Conservation (phyloP, 371 early-diverging fungal genomes). For the Synchytrium microbalum region DNA sequence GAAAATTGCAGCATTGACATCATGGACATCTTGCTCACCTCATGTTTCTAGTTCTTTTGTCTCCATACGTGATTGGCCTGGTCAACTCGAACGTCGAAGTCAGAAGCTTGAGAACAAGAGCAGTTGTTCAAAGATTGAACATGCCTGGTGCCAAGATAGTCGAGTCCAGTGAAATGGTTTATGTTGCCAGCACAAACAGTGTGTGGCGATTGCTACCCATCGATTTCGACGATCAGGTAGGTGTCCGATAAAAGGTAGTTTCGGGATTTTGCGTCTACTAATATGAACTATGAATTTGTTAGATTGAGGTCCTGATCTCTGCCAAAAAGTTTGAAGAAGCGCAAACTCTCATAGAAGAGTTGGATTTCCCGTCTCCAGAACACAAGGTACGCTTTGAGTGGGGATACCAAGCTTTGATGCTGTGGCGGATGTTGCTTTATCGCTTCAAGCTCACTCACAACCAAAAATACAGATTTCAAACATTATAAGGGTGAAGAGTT, state of each 20-base stretch:
- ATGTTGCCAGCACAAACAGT: conserved; percentile 65
- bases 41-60: conserved; percentile 56
- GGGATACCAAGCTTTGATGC: neutral
- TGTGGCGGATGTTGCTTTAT: too few relatives aligned
- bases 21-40: too few relatives aligned
- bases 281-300: neutral
- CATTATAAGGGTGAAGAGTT: conserved; percentile 57
- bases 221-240: conserved; percentile 82
- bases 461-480: conserved; percentile 35
- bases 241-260: conserved; percentile 4
- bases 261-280: neutral
- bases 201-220: conserved; percentile 80
- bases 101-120: conserved; percentile 72
- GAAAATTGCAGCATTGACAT: too few relatives aligned
- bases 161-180: conserved; percentile 44
- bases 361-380: conserved; percentile 72
- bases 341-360: conserved; percentile 73
- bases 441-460: neutral
- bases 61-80: conserved; percentile 72
- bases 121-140: conserved; percentile 69
- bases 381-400: conserved; percentile 50
- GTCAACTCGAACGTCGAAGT: conserved; percentile 67
- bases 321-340: conserved; percentile 76
- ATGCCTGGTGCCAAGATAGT: conserved; percentile 25
- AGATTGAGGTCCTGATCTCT: conserved; percentile 63